These are phyloP conservation scores for Podaxis sp. DNA, from an alignment of 768 basidiomycete genomes.

Conservation along the genomic window DNA sequence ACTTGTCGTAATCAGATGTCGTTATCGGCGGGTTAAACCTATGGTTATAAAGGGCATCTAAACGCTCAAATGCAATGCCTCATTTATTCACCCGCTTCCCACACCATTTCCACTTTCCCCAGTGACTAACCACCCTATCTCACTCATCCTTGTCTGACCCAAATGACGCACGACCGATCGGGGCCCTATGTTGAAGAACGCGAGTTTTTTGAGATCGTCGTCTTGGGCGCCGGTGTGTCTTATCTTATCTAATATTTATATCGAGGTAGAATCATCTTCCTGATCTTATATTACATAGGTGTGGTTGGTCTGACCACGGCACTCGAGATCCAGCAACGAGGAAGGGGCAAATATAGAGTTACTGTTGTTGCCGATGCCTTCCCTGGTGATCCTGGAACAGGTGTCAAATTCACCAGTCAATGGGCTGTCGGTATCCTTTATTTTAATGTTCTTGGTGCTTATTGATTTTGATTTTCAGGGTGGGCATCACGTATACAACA, in stretches of 20 bases:
- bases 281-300: conserved; percentile 41
- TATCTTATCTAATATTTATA: not conserved
- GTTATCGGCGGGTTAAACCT: no score
- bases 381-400: conserved; percentile 68
- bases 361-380: conserved; percentile 70
- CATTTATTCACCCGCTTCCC: not conserved
- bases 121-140: not conserved
- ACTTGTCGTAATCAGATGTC: not conserved
- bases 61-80: not conserved
- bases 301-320: conserved; percentile 81
- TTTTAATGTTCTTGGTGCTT: not conserved
- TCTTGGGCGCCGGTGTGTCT: conserved; percentile 37
- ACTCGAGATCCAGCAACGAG: conserved; percentile 57
- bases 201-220: conserved; percentile 30
- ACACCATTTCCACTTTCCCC: not conserved
- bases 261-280: not conserved
- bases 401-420: conserved; percentile 70
- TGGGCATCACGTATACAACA: conserved; percentile 73
- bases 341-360: conserved; percentile 55
- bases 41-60: no score
- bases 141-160: no score
- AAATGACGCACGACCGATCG: not conserved
- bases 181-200: not conserved
- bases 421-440: conserved; percentile 64
- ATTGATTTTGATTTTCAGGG: conserved; percentile 31